Percentiles rank a stretch among this genome's conserved stretches.
phyloP scores from a whole-genome alignment of 1,139 yeast species.

The Tardiomyces blankii region DNA sequence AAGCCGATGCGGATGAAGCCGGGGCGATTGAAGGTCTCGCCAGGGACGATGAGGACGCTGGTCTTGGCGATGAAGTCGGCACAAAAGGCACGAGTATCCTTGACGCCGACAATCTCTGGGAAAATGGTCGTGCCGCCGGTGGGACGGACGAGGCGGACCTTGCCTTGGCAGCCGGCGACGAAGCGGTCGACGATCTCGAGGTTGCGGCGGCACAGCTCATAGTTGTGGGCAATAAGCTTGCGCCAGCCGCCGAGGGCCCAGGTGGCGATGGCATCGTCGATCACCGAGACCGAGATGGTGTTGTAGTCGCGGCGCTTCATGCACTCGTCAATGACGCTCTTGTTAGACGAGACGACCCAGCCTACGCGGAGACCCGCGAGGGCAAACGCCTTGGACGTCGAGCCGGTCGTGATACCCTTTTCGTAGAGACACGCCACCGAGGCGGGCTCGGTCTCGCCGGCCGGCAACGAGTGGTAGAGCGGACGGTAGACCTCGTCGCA shows the following conservation, averaged over 20 bases:
- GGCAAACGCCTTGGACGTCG: slow-evolving; percentile 45
- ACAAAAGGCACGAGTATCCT: slow-evolving; percentile 29
- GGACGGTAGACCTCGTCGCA: slow-evolving; percentile 52
- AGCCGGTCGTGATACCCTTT: slow-evolving; percentile 38
- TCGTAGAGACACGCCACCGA: slow-evolving; percentile 36
- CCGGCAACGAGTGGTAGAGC: slow-evolving; percentile 31
- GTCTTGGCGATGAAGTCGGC: slow-evolving; percentile 28
- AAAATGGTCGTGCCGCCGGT: slow-evolving; percentile 42
- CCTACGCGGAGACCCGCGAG: slow-evolving; percentile 47
- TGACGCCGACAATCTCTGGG: slow-evolving; percentile 24
- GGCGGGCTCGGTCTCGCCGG: slow-evolving; percentile 18
- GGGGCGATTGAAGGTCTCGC: slow-evolving; percentile 36
- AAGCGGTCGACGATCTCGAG: slow-evolving; percentile 29
- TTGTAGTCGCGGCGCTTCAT: slow-evolving; percentile 40
- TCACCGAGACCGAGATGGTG: slow-evolving; percentile 38
- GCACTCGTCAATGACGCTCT: slow-evolving; percentile 25
- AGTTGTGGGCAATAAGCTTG: slow-evolving; percentile 29
- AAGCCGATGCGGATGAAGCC: slow-evolving; percentile 42
- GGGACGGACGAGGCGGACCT: slow-evolving; percentile 35
- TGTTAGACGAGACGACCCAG: slow-evolving; percentile 37
- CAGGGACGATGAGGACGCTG: slow-evolving; percentile 37
- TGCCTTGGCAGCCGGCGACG: slow-evolving; percentile 25
- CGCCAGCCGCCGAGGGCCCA: slow-evolving; percentile 32
- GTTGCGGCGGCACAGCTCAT: slow-evolving; percentile 29
- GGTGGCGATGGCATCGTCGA: slow-evolving; percentile 40